These are phyloP conservation scores for Basipetospora chlamydospora DNA, from an alignment of 2,329 filamentous ascomycete genomes.

Conservation along the genomic window DNA sequence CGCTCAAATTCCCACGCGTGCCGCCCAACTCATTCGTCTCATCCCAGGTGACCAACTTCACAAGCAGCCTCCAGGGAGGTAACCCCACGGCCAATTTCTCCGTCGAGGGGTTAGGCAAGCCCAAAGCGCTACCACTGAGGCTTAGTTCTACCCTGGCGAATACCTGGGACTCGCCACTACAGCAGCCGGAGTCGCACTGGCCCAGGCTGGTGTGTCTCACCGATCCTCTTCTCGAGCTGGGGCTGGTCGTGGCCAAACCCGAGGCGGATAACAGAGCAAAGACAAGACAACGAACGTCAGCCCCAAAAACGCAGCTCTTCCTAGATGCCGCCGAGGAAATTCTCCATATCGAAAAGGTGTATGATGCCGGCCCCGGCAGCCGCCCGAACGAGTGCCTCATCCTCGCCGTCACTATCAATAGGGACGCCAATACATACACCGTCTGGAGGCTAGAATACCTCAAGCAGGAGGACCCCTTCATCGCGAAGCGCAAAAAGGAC, in stretches of 20 bases:
- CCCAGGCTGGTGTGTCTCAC: constrained; percentile 71
- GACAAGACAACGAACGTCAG: constrained; percentile 16
- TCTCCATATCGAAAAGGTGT: constrained; percentile 60
- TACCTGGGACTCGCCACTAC: constrained; percentile 39
- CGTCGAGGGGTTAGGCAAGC: constrained; percentile 39
- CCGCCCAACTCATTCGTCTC: constrained; percentile 76
- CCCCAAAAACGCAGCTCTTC: constrained; percentile 32
- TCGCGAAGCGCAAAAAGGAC: constrained; percentile 29
- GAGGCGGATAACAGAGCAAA: constrained; percentile 21
- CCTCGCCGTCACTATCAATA: constrained; percentile 69
- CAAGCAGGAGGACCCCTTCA: constrained; percentile 45
- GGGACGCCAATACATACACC: constrained; percentile 61
- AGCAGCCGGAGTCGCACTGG: constrained; percentile 44
- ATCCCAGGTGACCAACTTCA: constrained; percentile 37
- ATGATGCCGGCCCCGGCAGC: constrained; percentile 32
- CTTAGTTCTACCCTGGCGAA: constrained; percentile 40
- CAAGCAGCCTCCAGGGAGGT: constrained; percentile 19
- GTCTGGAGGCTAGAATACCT: constrained; percentile 76
- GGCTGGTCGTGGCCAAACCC: constrained; percentile 55
- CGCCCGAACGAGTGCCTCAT: constrained; percentile 39
- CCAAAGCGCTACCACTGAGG: constrained; percentile 37
- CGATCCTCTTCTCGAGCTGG: constrained; percentile 74
- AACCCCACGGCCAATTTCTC: constrained; percentile 27
- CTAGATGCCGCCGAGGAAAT: constrained; percentile 70
- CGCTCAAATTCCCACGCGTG: constrained; percentile 43